A percentile compares a stretch with the other conserved stretches of the same genome.
Evolutionary conservation across 164 flowering plant species (phyloP).

Genomic region (Aristolochia californica): DNA sequence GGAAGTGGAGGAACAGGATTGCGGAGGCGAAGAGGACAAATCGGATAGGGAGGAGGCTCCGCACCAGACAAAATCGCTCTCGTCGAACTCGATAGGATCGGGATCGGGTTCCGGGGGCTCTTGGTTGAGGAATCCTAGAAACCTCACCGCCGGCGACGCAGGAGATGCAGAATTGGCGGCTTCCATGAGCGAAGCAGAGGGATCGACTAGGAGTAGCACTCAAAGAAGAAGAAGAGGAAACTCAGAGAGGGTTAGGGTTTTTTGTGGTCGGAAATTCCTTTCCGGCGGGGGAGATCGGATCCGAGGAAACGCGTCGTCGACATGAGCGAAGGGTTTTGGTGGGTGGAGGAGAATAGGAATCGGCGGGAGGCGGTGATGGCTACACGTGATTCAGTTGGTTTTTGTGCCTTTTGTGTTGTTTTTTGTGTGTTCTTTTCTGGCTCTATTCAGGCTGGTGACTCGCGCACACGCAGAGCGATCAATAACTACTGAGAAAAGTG

Average conservation of each 20-base stretch:
- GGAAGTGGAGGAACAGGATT: constrained; percentile 8
- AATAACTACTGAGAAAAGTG: too few relatives aligned
- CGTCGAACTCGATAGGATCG: constrained; percentile 28
- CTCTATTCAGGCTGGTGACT: too few relatives aligned
- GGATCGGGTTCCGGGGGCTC: constrained; percentile 13
- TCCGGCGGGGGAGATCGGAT: not conserved
- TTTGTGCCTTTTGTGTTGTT: too few relatives aligned
- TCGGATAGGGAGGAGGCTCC: constrained; percentile 1
- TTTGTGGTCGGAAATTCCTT: constrained; percentile 1
- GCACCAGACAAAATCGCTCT: constrained; percentile 47
- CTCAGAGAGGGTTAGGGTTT: not conserved
- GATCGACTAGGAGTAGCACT: not conserved
- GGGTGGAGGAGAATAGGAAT: not conserved
- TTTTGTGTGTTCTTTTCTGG: too few relatives aligned
- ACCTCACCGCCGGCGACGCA: constrained; percentile 19
- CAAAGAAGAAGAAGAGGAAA: constrained; percentile 7
- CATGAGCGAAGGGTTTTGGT: not conserved
- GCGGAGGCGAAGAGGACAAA: constrained; percentile 7
- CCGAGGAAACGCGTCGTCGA: not conserved
- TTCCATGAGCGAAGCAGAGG: not conserved
- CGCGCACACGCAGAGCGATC: too few relatives aligned
- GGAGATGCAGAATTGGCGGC: not conserved
- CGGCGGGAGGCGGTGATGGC: too few relatives aligned
- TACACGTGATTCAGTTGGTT: too few relatives aligned
- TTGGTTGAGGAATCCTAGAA: constrained; percentile 18